phyloP scores from a whole-genome alignment of 2,329 filamentous ascomycete species.

The Cryphonectria nitschkei region DNA sequence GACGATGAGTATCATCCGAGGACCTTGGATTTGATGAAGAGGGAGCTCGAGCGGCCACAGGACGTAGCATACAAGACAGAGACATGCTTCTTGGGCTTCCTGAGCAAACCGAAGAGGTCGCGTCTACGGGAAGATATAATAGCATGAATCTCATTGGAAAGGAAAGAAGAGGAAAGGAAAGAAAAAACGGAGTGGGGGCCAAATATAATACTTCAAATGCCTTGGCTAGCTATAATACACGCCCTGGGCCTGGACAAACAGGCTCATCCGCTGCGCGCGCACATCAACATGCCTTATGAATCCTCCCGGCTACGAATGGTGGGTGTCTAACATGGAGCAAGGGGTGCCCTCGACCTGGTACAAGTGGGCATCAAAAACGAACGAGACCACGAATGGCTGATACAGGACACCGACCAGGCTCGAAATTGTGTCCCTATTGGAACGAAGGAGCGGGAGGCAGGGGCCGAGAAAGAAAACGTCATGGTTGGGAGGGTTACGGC shows the following conservation, averaged over 20 bases:
- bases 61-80: neutral
- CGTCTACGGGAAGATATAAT: slow-evolving; percentile 10
- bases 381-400: neutral
- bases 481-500: neutral
- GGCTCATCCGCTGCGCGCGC: neutral
- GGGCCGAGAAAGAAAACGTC: neutral
- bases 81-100: neutral
- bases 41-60: neutral
- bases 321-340: neutral
- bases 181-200: neutral
- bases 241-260: neutral
- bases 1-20: neutral
- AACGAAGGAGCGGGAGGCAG: neutral
- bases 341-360: neutral
- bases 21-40: neutral
- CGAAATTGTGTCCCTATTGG: neutral
- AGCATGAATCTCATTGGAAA: neutral
- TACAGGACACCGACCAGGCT: neutral
- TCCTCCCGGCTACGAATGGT: neutral
- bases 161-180: neutral
- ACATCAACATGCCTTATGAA: neutral
- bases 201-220: neutral
- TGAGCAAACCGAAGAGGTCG: neutral
- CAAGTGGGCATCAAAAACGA: neutral
- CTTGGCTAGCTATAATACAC: neutral